phyloP scores from a whole-genome alignment of 129 eudicot species.

The Pseudognaphalium luteoalbum region DNA sequence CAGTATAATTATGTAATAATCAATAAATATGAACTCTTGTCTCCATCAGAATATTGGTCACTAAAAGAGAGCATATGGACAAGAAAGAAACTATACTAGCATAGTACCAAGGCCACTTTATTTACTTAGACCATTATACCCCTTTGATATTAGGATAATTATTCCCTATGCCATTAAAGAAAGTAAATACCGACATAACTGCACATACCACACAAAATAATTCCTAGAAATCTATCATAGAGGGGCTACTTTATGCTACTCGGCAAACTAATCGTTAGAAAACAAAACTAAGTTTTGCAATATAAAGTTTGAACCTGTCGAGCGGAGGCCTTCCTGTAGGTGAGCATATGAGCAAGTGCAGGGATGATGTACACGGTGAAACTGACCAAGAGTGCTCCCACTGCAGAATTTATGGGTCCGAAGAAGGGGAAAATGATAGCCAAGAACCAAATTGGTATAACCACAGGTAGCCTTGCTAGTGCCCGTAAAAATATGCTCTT shows the following conservation, averaged over 20 bases:
- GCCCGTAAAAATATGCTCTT: slow-evolving; percentile 72
- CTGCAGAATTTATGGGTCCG: slow-evolving; percentile 87
- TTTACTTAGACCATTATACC: slow-evolving; percentile 25
- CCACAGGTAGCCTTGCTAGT: slow-evolving; percentile 76
- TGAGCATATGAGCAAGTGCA: slow-evolving; percentile 82
- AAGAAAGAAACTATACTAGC: slow-evolving; percentile 29
- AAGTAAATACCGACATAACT: too few species aligned
- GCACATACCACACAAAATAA: background rate
- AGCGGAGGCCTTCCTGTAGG: slow-evolving; percentile 58
- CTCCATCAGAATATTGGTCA: slow-evolving; percentile 33
- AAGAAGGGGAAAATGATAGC: slow-evolving; percentile 86
- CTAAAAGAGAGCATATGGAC: slow-evolving; percentile 21
- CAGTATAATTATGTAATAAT: too few species aligned
- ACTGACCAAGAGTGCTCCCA: slow-evolving; percentile 84
- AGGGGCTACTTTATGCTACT: too few species aligned
- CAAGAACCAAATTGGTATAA: slow-evolving; percentile 84
- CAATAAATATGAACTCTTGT: background rate
- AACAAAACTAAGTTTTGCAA: too few species aligned
- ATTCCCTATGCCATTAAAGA: background rate
- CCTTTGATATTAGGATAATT: slow-evolving; percentile 7
- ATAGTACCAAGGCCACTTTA: slow-evolving; percentile 17
- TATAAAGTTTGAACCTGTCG: slow-evolving; percentile 52
- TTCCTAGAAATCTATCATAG: background rate
- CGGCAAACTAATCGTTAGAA: too few species aligned
- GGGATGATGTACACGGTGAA: slow-evolving; percentile 88